These are phyloP conservation scores for Conticribra guillardii DNA, from an alignment of 108 stramenopile species.

Conservation along the genomic window DNA sequence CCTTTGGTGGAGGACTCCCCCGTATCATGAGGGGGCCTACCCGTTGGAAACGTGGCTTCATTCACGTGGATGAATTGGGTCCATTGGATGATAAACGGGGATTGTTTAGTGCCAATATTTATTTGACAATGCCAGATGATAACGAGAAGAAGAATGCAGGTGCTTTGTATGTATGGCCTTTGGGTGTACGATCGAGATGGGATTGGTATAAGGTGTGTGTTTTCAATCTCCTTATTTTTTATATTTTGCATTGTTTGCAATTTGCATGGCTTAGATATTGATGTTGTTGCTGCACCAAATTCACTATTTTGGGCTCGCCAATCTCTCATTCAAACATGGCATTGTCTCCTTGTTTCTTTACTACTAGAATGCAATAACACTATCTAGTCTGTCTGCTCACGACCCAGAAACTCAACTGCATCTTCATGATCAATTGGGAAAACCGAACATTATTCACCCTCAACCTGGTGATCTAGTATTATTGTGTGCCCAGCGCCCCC, in stretches of 20 bases:
- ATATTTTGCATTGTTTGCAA: too few species aligned
- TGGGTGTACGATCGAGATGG: slow-evolving; percentile 69
- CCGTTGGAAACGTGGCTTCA: slow-evolving; percentile 86
- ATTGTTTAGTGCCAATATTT: slow-evolving; percentile 93
- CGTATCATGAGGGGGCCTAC: slow-evolving; percentile 93
- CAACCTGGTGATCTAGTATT: slow-evolving; percentile 82
- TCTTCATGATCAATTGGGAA: slow-evolving; percentile 60
- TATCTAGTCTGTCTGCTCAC: slow-evolving; percentile 75
- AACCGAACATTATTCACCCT: slow-evolving; percentile 59
- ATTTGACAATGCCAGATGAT: slow-evolving; percentile 73
- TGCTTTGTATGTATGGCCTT: slow-evolving; percentile 76
- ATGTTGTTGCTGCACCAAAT: too few species aligned
- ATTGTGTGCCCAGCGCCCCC: slow-evolving; percentile 85
- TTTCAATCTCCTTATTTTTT: too few species aligned
- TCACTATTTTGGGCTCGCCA: too few species aligned
- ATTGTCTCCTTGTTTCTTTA: too few species aligned
- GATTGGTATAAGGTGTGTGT: slow-evolving; percentile 80
- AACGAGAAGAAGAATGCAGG: slow-evolving; percentile 20
- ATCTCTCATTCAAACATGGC: too few species aligned
- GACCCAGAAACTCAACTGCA: slow-evolving; percentile 73
- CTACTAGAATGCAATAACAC: slow-evolving; percentile 71
- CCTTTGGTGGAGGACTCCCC: slow-evolving; percentile 79
- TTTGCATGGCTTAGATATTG: too few species aligned
- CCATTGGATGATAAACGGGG: slow-evolving; percentile 67
- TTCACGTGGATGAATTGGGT: slow-evolving; percentile 93